Base-by-base conservation (phyloP, 352 stramenopile species). In the Pythium volutum region DNA sequence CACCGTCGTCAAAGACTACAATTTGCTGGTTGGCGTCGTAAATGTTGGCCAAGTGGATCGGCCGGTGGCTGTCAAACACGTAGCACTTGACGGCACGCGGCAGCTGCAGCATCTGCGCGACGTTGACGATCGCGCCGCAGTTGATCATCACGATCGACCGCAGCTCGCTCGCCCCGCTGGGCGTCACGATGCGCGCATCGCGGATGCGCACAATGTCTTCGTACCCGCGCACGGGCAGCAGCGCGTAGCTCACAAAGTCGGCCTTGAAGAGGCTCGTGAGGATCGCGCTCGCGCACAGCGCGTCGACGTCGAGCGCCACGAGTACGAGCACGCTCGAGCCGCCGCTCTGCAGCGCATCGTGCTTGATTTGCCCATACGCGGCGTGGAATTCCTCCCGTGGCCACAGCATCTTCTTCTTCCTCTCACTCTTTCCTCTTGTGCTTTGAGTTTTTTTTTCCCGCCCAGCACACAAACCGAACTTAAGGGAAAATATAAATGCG, bases 1-100 rank as follows among this genome's bases (percentile, higher is more conserved):
- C 78, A 9, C 81, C 85, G 49, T 95, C 85, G 27, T 95, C 85
- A 66, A 95, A 93, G 27, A 95, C 75, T 2, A 93, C 77, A 46
- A 95, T 72, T 59, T 90, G 84, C 62, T 89, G 78, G 53, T 79
- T 73, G 23, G 76, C 62, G 41, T 94, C 79, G 75, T 99, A 96
- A 26, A 99, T 87, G 74, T 99, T 99, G 14, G 93, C 86, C 62
- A 99, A 84, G 75, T 99, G 96, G 46, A 98, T 89, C 10, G 97
- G 97, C 2, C 96, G 80, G 68, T 98, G 94, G 59, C 83, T 97
- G 77, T 99, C 97, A 47, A 98, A 81, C 9, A 99, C 88, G 77
- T 98, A 99, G 38, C 93, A 91, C 46, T 85, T 91, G 11, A 93
- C 71, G 34, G 76, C 55, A 14, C 65, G 52, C 22, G 82, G 76